These are phyloP conservation scores for Camellia oleifera DNA, from an alignment of 179 eudicot species.

Conservation along the genomic window DNA sequence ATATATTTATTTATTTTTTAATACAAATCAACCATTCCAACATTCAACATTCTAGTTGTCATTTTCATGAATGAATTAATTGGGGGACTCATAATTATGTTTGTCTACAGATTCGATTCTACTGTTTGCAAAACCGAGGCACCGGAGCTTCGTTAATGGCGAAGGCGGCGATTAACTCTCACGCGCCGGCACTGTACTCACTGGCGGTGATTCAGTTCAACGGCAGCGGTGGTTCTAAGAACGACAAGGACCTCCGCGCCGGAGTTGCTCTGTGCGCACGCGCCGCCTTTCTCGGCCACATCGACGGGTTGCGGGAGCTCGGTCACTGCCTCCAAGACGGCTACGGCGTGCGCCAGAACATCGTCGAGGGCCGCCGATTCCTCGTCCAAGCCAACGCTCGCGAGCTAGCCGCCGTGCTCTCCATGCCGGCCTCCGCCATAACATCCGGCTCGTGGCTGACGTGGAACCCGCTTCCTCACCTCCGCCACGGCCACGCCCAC, in stretches of 20 bases:
- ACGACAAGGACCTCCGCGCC: conserved; percentile 59
- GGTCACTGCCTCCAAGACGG: conserved; percentile 79
- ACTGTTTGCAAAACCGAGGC: conserved; percentile 49
- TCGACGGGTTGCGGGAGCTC: conserved; percentile 63
- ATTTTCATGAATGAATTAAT: background rate
- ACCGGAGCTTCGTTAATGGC: conserved; percentile 60
- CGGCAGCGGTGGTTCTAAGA: conserved; percentile 64
- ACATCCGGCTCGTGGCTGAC: conserved; percentile 21
- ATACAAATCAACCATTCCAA: background rate
- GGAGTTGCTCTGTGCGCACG: conserved; percentile 64
- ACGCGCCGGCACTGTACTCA: conserved; percentile 53
- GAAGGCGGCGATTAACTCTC: conserved; percentile 54
- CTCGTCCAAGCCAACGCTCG: conserved; percentile 65
- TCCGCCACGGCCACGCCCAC: background rate
- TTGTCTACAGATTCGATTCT: conserved; percentile 39
- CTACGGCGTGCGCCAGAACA: conserved; percentile 50
- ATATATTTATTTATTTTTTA: background rate
- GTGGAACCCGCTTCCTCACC: conserved; percentile 8
- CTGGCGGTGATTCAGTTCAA: conserved; percentile 67
- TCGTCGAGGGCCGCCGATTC: conserved; percentile 51
- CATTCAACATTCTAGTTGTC: background rate
- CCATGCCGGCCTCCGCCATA: conserved; percentile 14
- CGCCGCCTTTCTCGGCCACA: conserved; percentile 63
- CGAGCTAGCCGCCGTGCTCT: conserved; percentile 44
- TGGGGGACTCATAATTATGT: too few species aligned